Evolutionary conservation across 495 filamentous ascomycete species (phyloP), one percentile per base, ranked within the genome.

Genomic region (Penicillium bialowiezense): DNA sequence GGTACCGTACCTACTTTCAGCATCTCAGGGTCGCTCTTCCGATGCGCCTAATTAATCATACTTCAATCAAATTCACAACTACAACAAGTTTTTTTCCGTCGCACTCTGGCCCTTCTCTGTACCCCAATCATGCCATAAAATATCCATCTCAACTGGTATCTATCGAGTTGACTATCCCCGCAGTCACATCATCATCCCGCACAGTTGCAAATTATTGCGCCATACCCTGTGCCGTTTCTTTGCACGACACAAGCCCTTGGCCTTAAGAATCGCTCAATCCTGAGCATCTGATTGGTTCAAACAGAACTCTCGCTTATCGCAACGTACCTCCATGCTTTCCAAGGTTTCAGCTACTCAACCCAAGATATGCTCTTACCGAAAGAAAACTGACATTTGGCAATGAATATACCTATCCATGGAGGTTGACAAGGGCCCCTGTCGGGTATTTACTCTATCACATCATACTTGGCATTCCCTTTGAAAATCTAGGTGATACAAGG

Each of bases 191-290:
- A 35, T 50, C 6, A n/a, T 17, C 18, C 1, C n/a, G 39, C 4
- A 15, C 26, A 10, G 35, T 48, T 20, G 36, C 45, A 48, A 48
- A 48, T 8, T 15, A 48, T 48, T 48, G 45, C 45, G 36, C 45
- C 45, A 48, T 48, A 15, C 6, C 7, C 4, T 5, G 29, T 19
- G 15, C 14, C 7, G 12, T 23, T n/a, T 47, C 17, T 13, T 14
- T 17, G 8, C 10, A 19, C 24, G 15, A 13, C 24, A 29, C 18
- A 32, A 48, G 19, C 6, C 2, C 43, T 45, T 45, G 43, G 43
- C 43, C 19, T 13, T 36, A 14, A 5, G 18, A 13, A 12, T 3
- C 14, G 13, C 35, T 36, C 29, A 18, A 26, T 7, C 0, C 13
- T 9, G 14, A 18, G n/a, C 19, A 19, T 35, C 13, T 45, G 7